Evolutionary conservation across 202 grass and related monocot genomes (phyloP).

Genomic region (Eragrostis tef): DNA sequence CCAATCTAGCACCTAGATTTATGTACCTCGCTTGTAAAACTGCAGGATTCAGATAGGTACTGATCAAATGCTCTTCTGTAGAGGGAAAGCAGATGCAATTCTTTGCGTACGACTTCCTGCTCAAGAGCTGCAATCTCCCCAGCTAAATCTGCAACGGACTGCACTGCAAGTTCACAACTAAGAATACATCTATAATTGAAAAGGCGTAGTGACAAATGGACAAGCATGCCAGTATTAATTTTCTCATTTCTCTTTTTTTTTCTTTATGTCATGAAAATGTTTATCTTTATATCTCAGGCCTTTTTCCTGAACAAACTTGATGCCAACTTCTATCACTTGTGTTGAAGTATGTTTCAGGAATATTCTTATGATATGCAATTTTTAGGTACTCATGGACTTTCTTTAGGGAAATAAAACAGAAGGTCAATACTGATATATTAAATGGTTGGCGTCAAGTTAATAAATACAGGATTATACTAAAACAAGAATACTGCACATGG

Average conservation of each 20-base stretch:
- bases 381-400: too few species aligned
- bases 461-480: background rate
- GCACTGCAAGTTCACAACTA: slow-evolving; percentile 52
- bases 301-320: background rate
- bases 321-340: background rate
- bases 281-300: background rate
- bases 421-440: too few species aligned
- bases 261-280: slow-evolving; percentile 3
- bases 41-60: slow-evolving; percentile 66
- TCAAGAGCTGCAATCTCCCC: slow-evolving; percentile 81
- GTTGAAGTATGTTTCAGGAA: background rate
- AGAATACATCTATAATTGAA: slow-evolving; percentile 20
- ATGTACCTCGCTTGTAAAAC: slow-evolving; percentile 46
- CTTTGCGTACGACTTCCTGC: slow-evolving; percentile 84
- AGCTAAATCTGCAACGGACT: slow-evolving; percentile 85
- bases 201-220: background rate
- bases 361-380: too few species aligned
- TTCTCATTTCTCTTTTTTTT: slow-evolving; percentile 25
- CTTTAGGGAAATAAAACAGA: too few species aligned
- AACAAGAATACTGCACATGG: background rate
- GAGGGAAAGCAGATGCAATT: slow-evolving; percentile 79
- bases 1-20: background rate
- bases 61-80: slow-evolving; percentile 82
- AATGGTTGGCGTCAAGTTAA: too few species aligned
- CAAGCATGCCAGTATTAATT: background rate